Evolutionary conservation across 2,329 filamentous ascomycete genomes (phyloP).

Genomic region (Diaporthe aspalathi): DNA sequence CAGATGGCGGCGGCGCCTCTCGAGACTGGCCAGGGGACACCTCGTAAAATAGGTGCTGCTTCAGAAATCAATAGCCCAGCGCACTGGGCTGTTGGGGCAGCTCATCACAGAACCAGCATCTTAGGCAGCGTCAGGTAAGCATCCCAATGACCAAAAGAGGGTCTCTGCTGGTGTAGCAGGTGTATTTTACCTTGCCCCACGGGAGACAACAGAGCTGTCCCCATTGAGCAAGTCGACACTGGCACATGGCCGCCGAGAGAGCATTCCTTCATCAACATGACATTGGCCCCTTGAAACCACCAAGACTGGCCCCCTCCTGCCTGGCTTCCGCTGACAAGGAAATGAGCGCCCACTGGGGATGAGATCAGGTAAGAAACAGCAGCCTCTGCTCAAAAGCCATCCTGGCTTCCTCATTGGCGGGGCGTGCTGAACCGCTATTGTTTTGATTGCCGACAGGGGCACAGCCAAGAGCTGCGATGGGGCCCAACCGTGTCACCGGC

Average conservation of each 20-base stretch:
- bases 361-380: constrained; percentile 13
- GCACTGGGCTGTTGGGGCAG: not conserved
- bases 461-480: constrained; percentile 1
- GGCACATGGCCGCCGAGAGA: not conserved
- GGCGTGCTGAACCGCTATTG: constrained; percentile 17
- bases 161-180: not conserved
- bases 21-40: not conserved
- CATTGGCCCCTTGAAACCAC: constrained; percentile 29
- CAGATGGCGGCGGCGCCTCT: constrained; percentile 1
- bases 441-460: constrained; percentile 37
- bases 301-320: not conserved
- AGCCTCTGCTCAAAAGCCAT: constrained; percentile 2
- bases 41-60: constrained; percentile 22
- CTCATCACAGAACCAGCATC: not conserved
- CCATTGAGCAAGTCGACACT: not conserved
- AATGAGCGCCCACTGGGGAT: not conserved
- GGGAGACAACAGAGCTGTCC: not conserved
- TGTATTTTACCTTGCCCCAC: no score
- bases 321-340: not conserved
- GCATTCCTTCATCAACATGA: constrained; percentile 14
- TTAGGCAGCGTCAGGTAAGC: not conserved
- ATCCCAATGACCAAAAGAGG: not conserved
- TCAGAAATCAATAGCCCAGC: constrained; percentile 15
- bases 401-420: constrained; percentile 30
- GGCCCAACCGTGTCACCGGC: constrained; percentile 20